phyloP scores from a whole-genome alignment of 805 yeast genomes.

The Starmerella floris region DNA sequence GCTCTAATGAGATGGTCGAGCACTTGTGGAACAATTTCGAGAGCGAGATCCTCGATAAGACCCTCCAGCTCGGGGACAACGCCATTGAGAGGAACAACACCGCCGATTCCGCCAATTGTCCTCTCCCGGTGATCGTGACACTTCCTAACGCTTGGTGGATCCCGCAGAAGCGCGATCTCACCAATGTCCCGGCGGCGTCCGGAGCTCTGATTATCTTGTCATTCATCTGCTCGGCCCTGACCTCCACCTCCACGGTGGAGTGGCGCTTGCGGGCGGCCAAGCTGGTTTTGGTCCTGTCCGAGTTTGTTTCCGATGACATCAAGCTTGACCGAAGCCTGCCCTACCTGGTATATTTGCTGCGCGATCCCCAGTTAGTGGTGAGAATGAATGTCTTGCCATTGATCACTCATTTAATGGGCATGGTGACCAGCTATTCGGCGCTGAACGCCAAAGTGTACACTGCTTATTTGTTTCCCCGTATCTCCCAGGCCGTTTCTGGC shows the following conservation, averaged over 20 bases:
- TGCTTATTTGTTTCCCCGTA: slow-evolving; percentile 67
- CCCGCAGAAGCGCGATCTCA: background rate
- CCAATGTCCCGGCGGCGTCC: background rate
- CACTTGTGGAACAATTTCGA: slow-evolving; percentile 30
- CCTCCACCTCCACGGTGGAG: slow-evolving; percentile 46
- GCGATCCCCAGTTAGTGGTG: slow-evolving; percentile 53
- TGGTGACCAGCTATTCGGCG: slow-evolving; percentile 55
- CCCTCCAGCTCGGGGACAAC: background rate
- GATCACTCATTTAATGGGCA: slow-evolving; percentile 50
- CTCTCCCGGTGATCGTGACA: slow-evolving; percentile 13
- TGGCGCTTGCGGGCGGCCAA: slow-evolving; percentile 62
- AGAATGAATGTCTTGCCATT: slow-evolving; percentile 52
- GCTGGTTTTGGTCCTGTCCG: slow-evolving; percentile 60
- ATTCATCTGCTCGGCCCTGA: slow-evolving; percentile 44
- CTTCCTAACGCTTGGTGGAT: slow-evolving; percentile 10
- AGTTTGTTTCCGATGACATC: slow-evolving; percentile 63
- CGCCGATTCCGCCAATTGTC: slow-evolving; percentile 3
- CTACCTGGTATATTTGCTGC: slow-evolving; percentile 55
- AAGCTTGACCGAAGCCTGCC: slow-evolving; percentile 81
- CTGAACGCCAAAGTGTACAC: slow-evolving; percentile 65
- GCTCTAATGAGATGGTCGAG: slow-evolving; percentile 45
- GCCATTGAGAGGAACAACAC: background rate
- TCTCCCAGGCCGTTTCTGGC: slow-evolving; percentile 33
- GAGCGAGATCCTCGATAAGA: slow-evolving; percentile 5
- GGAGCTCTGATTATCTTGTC: slow-evolving; percentile 47